Evolutionary conservation across 2,329 filamentous ascomycete species (phyloP).

Genomic region (Fusarium sp.): DNA sequence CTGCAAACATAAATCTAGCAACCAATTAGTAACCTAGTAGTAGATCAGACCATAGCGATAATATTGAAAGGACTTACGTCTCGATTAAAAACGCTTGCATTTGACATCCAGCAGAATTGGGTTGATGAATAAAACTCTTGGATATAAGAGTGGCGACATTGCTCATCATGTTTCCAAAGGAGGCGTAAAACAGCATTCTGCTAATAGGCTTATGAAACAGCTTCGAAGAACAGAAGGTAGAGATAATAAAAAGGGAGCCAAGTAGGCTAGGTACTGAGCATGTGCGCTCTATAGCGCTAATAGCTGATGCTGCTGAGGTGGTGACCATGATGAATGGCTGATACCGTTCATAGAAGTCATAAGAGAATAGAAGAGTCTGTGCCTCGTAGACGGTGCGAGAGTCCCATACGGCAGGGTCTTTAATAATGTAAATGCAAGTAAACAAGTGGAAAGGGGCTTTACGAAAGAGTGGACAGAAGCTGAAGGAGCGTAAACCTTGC

Average conservation of each 20-base stretch:
- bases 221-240: slow-evolving; percentile 15
- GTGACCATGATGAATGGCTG: background rate
- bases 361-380: background rate
- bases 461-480: background rate
- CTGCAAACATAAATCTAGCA: slow-evolving; percentile 19
- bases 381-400: background rate
- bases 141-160: slow-evolving; percentile 27
- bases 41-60: background rate
- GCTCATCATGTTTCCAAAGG: slow-evolving; percentile 26
- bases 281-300: slow-evolving; percentile 22
- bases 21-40: background rate
- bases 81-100: slow-evolving; percentile 20
- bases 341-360: background rate
- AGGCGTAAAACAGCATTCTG: slow-evolving; percentile 20
- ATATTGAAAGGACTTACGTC: background rate
- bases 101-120: slow-evolving; percentile 16
- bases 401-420: background rate
- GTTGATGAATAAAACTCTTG: background rate
- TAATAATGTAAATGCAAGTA: background rate
- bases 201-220: slow-evolving; percentile 23
- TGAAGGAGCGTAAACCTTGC: background rate
- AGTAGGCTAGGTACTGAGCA: slow-evolving; percentile 20
- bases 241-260: slow-evolving; percentile 12
- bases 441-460: slow-evolving; percentile 8
- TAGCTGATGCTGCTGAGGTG: slow-evolving; percentile 1